Conservation (phyloP, 352 stramenopile species). For the Globisporangium iwayamae region DNA sequence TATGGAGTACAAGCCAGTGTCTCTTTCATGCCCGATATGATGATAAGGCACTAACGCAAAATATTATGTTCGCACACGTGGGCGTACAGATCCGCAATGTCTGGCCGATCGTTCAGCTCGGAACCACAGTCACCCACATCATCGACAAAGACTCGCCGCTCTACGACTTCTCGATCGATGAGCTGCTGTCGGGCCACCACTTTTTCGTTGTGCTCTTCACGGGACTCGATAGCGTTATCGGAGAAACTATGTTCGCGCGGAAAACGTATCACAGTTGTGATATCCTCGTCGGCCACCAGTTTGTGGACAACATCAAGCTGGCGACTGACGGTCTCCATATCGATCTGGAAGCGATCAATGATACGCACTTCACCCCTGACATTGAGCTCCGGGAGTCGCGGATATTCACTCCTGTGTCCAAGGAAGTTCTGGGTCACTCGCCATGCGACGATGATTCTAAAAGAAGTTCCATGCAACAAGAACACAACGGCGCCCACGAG, state of each 20-base stretch:
- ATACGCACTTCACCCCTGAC: conserved; percentile 35
- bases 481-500: not conserved
- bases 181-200: conserved; percentile 41
- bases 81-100: conserved; percentile 42
- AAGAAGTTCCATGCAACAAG: not conserved
- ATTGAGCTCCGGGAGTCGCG: conserved; percentile 26
- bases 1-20: not conserved
- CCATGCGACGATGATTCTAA: not conserved
- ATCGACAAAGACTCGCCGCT: conserved; percentile 54
- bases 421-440: not conserved
- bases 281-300: conserved; percentile 55
- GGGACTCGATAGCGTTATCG: conserved; percentile 45
- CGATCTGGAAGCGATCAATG: conserved; percentile 50
- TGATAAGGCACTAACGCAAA: too few species aligned
- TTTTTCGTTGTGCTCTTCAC: conserved; percentile 63
- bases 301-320: conserved; percentile 61
- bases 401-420: conserved; percentile 12
- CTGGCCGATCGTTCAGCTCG: conserved; percentile 60
- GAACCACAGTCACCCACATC: conserved; percentile 49
- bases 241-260: conserved; percentile 53
- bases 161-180: conserved; percentile 36
- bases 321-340: conserved; percentile 48
- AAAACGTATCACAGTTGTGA: conserved; percentile 63
- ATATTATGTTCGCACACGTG: too few species aligned
- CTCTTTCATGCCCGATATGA: not conserved